These are phyloP conservation scores for Salix suchowensis DNA, from an alignment of 345 rosid genomes.

Conservation along the genomic window DNA sequence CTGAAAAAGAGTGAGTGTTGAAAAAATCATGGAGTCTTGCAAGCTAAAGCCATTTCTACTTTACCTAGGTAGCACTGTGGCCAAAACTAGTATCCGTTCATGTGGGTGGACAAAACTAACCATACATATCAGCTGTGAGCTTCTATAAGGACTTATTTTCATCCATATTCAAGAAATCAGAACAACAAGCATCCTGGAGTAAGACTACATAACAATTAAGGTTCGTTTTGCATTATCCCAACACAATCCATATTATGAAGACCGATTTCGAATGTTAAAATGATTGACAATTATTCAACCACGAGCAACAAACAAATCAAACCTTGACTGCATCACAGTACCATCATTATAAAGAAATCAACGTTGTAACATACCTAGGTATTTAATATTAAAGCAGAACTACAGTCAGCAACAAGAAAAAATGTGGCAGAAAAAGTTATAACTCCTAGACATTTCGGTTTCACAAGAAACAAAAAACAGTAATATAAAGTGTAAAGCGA, in stretches of 20 bases:
- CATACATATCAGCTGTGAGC: not conserved
- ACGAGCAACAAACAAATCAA: not conserved
- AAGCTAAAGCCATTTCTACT: not conserved
- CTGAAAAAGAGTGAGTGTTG: not conserved
- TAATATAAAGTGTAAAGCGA: not conserved
- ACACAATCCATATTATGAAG: not conserved
- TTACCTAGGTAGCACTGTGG: not conserved
- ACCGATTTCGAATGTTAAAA: not conserved
- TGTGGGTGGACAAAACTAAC: not conserved
- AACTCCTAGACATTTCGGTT: not conserved
- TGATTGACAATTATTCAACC: not conserved
- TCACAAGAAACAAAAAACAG: not conserved
- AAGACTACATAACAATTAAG: not conserved
- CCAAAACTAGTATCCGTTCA: not conserved
- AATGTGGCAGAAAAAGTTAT: not conserved
- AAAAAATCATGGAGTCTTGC: not conserved
- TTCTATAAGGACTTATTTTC: not conserved
- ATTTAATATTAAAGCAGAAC: not conserved
- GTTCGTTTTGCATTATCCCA: not conserved
- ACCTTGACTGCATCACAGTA: not conserved
- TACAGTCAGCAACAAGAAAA: not conserved
- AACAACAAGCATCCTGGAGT: not conserved
- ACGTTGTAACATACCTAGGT: not conserved
- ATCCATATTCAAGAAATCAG: not conserved
- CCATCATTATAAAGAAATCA: too few relatives aligned